Conservation (phyloP, 1,284 basidiomycete species). For the Earliella scabrosa region DNA sequence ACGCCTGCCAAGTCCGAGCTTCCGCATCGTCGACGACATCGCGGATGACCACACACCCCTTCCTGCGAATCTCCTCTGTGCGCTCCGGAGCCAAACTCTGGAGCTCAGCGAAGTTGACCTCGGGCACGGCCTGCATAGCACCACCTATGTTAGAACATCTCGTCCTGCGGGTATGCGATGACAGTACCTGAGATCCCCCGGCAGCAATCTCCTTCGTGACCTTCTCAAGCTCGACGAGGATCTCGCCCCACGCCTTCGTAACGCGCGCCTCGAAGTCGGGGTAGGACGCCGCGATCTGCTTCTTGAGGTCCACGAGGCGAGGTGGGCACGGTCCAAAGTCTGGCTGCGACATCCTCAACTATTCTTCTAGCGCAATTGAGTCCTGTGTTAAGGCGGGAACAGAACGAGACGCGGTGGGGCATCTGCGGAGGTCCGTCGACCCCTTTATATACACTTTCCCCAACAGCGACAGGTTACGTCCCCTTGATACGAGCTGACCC, state of each 20-base stretch:
- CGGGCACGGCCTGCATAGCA: conserved; percentile 50
- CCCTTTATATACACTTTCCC: no score
- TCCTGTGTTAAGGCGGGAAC: no score
- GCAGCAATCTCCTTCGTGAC: conserved; percentile 48
- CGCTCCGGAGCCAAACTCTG: conserved; percentile 49
- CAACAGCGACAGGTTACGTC: neutral
- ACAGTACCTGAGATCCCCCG: conserved; percentile 56
- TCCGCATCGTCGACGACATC: conserved; percentile 62
- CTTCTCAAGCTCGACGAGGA: conserved; percentile 53
- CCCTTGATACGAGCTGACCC: neutral
- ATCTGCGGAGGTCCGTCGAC: no score
- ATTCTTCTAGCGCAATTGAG: no score
- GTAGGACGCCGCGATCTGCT: conserved; percentile 53
- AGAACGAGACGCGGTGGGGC: no score
- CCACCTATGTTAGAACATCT: neutral
- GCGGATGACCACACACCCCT: conserved; percentile 65
- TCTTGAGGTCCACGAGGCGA: conserved; percentile 59
- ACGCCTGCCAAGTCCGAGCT: conserved; percentile 59
- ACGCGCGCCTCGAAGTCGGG: conserved; percentile 55
- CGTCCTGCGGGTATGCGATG: neutral
- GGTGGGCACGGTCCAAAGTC: conserved; percentile 41
- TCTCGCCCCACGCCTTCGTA: conserved; percentile 59
- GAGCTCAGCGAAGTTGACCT: conserved; percentile 62
- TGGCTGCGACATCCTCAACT: neutral
- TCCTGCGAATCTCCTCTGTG: conserved; percentile 54